phyloP scores from a whole-genome alignment of 306 rosid species.

The Benincasa hispida region DNA sequence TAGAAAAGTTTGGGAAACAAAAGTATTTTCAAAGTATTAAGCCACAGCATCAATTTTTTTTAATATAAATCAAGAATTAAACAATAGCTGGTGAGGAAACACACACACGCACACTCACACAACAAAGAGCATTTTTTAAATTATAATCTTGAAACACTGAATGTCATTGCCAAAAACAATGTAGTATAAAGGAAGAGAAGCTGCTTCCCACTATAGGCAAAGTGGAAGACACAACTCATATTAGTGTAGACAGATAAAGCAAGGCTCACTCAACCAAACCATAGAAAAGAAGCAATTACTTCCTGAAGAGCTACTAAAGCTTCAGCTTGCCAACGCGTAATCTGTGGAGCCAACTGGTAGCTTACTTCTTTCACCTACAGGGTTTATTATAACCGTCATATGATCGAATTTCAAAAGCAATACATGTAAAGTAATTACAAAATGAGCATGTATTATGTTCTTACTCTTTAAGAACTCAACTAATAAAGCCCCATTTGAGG shows the following conservation, averaged over 20 bases:
- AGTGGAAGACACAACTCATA: neutral
- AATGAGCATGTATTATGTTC: neutral
- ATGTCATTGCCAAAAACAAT: neutral
- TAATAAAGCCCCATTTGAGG: neutral
- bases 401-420: neutral
- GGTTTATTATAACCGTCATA: neutral
- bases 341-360: constrained; percentile 16
- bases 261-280: neutral
- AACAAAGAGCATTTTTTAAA: neutral
- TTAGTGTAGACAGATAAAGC: neutral
- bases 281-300: constrained; percentile 29
- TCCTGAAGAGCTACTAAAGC: constrained; percentile 69
- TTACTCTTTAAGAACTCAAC: neutral
- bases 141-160: neutral
- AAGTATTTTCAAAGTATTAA: neutral
- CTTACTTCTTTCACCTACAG: constrained; percentile 51
- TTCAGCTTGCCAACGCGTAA: constrained; percentile 63
- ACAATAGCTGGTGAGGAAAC: neutral
- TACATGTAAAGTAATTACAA: neutral
- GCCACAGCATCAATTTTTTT: neutral
- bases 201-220: neutral
- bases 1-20: neutral
- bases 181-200: neutral
- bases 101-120: neutral
- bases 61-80: neutral